A percentile compares a stretch with the other conserved stretches of the same genome.
These are phyloP conservation scores for Drechslera avenae DNA, from an alignment of 2,329 filamentous ascomycete genomes.

Conservation along the genomic window DNA sequence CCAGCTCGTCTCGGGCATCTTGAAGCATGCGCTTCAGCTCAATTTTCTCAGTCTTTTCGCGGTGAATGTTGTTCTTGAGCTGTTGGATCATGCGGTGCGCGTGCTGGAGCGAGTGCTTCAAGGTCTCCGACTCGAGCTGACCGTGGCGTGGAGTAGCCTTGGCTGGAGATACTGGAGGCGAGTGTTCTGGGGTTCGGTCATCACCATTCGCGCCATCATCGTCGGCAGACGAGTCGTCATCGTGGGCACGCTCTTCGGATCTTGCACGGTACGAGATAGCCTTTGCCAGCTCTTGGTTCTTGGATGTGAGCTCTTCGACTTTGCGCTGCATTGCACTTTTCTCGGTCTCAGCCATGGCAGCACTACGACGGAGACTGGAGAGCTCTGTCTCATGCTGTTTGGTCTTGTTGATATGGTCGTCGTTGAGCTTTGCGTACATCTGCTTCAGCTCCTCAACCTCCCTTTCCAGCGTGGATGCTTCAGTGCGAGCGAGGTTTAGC, in stretches of 20 bases:
- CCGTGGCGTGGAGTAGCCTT: constrained; percentile 91
- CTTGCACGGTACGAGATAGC: constrained; percentile 78
- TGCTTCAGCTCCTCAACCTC: constrained; percentile 91
- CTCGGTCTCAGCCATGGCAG: constrained; percentile 78
- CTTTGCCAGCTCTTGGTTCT: constrained; percentile 89
- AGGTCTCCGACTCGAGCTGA: constrained; percentile 90
- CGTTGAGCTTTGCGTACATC: constrained; percentile 74
- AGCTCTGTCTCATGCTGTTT: constrained; percentile 91
- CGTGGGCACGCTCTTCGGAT: constrained; percentile 62
- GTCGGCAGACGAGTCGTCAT: constrained; percentile 59
- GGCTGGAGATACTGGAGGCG: constrained; percentile 85
- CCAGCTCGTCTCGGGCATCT: constrained; percentile 90
- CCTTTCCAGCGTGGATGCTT: constrained; percentile 78
- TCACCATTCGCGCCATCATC: constrained; percentile 61
- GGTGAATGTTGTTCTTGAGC: constrained; percentile 90
- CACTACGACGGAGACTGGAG: constrained; percentile 78
- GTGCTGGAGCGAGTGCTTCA: constrained; percentile 92
- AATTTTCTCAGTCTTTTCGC: constrained; percentile 98
- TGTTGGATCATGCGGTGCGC: constrained; percentile 97
- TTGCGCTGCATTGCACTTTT: constrained; percentile 78
- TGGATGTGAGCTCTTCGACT: constrained; percentile 82
- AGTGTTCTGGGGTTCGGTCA: constrained; percentile 77
- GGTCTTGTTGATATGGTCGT: constrained; percentile 76
- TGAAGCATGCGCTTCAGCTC: constrained; percentile 94
- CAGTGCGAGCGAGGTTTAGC: constrained; percentile 70